Evolutionary conservation across 805 yeast genomes (phyloP).

Genomic region (Sugiyamaella mastotermitis): DNA sequence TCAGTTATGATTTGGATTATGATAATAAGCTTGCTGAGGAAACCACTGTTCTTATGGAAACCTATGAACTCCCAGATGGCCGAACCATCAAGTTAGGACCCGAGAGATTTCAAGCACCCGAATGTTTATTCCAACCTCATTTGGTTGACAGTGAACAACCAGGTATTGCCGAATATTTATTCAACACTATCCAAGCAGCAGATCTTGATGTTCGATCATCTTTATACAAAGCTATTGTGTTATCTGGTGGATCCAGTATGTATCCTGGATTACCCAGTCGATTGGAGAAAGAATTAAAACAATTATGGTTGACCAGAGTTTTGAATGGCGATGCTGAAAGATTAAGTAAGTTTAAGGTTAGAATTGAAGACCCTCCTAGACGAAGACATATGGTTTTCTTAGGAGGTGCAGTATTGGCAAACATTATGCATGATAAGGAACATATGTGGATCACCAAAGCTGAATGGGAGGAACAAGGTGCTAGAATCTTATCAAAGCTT

Average conservation of each 20-base stretch:
- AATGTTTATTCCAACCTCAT: slow-evolving; percentile 93
- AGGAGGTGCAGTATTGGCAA: slow-evolving; percentile 97
- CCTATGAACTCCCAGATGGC: slow-evolving; percentile 94
- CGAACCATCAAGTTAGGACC: slow-evolving; percentile 89
- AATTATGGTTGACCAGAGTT: slow-evolving; percentile 87
- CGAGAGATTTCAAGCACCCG: slow-evolving; percentile 95
- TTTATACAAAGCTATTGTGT: slow-evolving; percentile 83
- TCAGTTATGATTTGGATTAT: slow-evolving; percentile 86
- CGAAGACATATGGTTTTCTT: slow-evolving; percentile 98
- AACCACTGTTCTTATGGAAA: slow-evolving; percentile 90
- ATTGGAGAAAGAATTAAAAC: slow-evolving; percentile 92
- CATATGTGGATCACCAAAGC: slow-evolving; percentile 96
- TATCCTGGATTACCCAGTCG: slow-evolving; percentile 97
- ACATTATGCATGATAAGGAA: slow-evolving; percentile 96
- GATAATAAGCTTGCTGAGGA: slow-evolving; percentile 85
- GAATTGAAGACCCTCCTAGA: slow-evolving; percentile 98
- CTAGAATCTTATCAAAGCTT: slow-evolving; percentile 74
- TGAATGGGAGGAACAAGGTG: slow-evolving; percentile 98
- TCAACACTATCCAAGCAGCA: slow-evolving; percentile 89
- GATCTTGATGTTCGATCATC: slow-evolving; percentile 90
- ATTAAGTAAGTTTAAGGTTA: slow-evolving; percentile 79
- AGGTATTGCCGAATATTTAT: slow-evolving; percentile 89
- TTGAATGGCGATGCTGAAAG: slow-evolving; percentile 82
- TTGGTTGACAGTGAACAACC: slow-evolving; percentile 95
- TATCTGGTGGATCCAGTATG: slow-evolving; percentile 98